phyloP scores from a whole-genome alignment of 352 stramenopile species.

The Thraustochytrium sp. region DNA sequence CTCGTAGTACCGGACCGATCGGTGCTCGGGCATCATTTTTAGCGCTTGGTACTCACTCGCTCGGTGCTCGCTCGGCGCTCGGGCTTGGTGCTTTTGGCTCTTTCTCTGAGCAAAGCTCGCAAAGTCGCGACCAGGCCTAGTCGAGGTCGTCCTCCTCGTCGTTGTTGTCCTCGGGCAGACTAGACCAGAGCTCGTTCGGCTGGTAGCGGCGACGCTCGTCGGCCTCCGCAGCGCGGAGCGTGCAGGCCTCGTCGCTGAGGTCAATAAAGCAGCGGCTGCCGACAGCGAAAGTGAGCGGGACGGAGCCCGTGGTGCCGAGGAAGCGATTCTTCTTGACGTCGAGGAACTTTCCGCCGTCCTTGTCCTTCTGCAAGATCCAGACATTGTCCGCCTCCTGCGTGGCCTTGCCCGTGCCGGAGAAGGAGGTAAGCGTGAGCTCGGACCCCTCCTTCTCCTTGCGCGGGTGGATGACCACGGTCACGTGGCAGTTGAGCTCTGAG shows the following conservation, averaged over 20 bases:
- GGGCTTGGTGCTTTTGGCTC: no score
- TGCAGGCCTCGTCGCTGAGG: background rate
- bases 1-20: no score
- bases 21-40: no score
- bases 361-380: conserved; percentile 89
- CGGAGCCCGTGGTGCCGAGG: conserved; percentile 77
- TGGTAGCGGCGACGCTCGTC: background rate
- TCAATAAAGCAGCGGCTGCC: background rate
- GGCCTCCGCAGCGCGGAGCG: background rate
- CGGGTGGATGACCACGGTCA: conserved; percentile 97
- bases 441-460: conserved; percentile 93
- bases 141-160: no score
- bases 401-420: conserved; percentile 97
- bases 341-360: conserved; percentile 48
- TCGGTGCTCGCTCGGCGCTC: no score
- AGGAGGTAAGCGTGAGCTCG: conserved; percentile 83
- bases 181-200: no score
- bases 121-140: no score
- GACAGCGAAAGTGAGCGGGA: conserved; percentile 66
- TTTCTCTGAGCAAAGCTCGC: no score
- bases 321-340: conserved; percentile 89
- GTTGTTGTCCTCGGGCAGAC: no score
- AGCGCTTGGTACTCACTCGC: no score
- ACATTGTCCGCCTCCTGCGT: conserved; percentile 99
- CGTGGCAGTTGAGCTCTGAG: conserved; percentile 93